Conservation (phyloP, 2,329 filamentous ascomycete genomes). For the Chrysoporthe deuterocubensis region DNA sequence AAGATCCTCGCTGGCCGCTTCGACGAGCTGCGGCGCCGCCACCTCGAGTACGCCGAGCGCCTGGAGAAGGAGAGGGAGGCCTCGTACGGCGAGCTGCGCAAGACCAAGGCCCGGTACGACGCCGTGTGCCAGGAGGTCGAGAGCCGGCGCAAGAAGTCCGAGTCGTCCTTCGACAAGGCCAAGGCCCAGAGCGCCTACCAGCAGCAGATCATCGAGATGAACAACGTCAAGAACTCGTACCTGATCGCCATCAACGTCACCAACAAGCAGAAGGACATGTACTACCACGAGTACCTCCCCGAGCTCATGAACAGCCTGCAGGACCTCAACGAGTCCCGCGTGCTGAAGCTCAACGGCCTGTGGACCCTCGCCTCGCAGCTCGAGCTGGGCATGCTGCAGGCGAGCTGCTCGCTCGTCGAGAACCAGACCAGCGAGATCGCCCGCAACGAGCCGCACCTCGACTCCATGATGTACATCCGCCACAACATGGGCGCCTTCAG, state of each 20-base stretch:
- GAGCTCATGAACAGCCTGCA: conserved; percentile 93
- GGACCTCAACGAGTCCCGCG: conserved; percentile 88
- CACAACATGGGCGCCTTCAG: conserved; percentile 86
- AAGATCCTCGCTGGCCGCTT: conserved; percentile 75
- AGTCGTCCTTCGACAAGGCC: conserved; percentile 89
- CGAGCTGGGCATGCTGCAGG: conserved; percentile 77
- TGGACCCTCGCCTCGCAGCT: conserved; percentile 83
- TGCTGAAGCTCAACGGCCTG: conserved; percentile 79
- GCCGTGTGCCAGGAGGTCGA: conserved; percentile 92
- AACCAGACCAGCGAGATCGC: conserved; percentile 80
- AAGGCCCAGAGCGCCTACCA: conserved; percentile 93
- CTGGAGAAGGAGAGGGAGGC: conserved; percentile 87
- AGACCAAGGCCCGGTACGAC: conserved; percentile 93
- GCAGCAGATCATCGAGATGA: conserved; percentile 92
- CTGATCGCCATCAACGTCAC: conserved; percentile 94
- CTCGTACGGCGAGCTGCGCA: conserved; percentile 83
- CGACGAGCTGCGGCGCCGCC: conserved; percentile 90
- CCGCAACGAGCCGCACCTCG: conserved; percentile 84
- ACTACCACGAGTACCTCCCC: conserved; percentile 96
- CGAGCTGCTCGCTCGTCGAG: conserved; percentile 72
- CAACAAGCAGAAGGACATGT: conserved; percentile 96
- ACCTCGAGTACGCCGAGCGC: conserved; percentile 85
- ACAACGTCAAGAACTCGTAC: conserved; percentile 98
- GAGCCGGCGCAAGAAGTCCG: conserved; percentile 90
- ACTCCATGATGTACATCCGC: conserved; percentile 97